A percentile compares a stretch with the other conserved stretches of the same genome.
Conservation (phyloP, 2,329 filamentous ascomycete species). For the Malbranchea zuffiana region DNA sequence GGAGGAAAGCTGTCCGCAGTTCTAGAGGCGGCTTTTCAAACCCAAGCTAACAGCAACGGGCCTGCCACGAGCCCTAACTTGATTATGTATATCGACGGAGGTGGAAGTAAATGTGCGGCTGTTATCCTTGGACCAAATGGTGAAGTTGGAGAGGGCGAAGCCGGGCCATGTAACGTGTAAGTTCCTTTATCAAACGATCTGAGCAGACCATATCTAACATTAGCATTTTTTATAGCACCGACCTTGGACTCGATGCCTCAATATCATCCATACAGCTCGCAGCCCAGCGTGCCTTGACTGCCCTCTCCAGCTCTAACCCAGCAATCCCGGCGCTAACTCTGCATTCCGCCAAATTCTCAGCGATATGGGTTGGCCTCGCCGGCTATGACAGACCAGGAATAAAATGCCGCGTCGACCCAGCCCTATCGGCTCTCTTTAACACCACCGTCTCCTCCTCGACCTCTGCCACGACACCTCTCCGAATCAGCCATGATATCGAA, state of each 20-base stretch:
- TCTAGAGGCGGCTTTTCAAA: not conserved
- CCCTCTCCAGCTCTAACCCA: not conserved
- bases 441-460: conserved; percentile 12
- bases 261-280: conserved; percentile 19
- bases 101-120: conserved; percentile 36
- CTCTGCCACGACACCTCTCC: too few species aligned
- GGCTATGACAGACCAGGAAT: conserved; percentile 31
- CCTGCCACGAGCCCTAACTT: conserved; percentile 10
- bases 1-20: conserved; percentile 18
- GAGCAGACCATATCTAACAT: too few species aligned
- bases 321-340: not conserved
- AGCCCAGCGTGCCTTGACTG: conserved; percentile 19
- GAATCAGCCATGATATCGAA: conserved; percentile 33
- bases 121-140: conserved; percentile 22
- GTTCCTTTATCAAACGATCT: too few species aligned
- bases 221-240: too few species aligned
- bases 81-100: conserved; percentile 34
- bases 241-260: conserved; percentile 20
- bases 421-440: conserved; percentile 22
- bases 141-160: conserved; percentile 21
- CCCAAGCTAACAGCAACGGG: conserved; percentile 2
- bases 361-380: conserved; percentile 33
- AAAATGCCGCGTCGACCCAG: conserved; percentile 19
- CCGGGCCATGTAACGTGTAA: conserved; percentile 34
- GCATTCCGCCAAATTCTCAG: conserved; percentile 17